Percentiles rank a stretch among this genome's conserved stretches.
Evolutionary conservation across 2,329 filamentous ascomycete species (phyloP).

Genomic region (Colletotrichum melonis): DNA sequence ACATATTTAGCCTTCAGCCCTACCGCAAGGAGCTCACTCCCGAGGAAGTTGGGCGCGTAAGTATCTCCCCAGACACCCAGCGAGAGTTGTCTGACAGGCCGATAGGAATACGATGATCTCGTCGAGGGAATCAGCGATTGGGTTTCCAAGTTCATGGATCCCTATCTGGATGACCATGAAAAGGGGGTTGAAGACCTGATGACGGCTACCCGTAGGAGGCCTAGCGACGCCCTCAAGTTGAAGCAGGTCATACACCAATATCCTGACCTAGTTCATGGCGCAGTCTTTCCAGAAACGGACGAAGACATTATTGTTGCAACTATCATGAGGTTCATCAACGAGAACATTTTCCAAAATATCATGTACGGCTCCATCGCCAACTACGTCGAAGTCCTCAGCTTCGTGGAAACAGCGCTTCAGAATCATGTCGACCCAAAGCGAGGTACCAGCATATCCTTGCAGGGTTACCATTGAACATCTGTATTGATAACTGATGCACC

Average conservation of each 20-base stretch:
- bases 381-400: constrained; percentile 43
- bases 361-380: constrained; percentile 43
- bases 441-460: constrained; percentile 41
- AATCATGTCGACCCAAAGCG: constrained; percentile 49
- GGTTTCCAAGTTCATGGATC: constrained; percentile 48
- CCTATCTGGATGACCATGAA: constrained; percentile 43
- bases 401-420: constrained; percentile 49
- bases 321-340: constrained; percentile 48
- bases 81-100: constrained; percentile 28
- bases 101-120: constrained; percentile 49
- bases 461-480: background rate
- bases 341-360: constrained; percentile 48
- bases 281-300: constrained; percentile 49
- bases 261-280: constrained; percentile 46
- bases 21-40: constrained; percentile 51
- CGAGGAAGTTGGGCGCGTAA: constrained; percentile 49
- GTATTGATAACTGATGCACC: background rate
- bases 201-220: constrained; percentile 38
- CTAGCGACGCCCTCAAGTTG: constrained; percentile 42
- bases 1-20: constrained; percentile 55
- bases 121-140: constrained; percentile 48
- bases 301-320: constrained; percentile 49
- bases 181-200: constrained; percentile 40
- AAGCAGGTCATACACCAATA: constrained; percentile 42
- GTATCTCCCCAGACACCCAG: background rate